Evolutionary conservation across 2,329 filamentous ascomycete genomes (phyloP).

Genomic region (Phialocephala sp.): DNA sequence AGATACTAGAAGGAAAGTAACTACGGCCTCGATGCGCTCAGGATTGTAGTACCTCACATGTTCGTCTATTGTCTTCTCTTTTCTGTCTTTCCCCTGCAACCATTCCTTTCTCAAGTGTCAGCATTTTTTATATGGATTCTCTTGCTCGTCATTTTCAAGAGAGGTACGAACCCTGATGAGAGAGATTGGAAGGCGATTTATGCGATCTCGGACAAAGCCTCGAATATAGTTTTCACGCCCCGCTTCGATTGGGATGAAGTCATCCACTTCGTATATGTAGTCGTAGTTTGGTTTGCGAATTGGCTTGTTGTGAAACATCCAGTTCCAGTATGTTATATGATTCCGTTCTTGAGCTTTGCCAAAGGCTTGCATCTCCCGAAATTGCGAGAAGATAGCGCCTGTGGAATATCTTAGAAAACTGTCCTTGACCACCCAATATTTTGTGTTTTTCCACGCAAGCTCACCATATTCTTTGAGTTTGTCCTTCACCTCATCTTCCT

Average conservation of each 20-base stretch:
- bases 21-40: constrained; percentile 3
- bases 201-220: too few species aligned
- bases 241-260: constrained; percentile 16
- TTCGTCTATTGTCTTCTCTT: constrained; percentile 20
- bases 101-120: background rate
- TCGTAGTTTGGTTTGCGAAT: constrained; percentile 16
- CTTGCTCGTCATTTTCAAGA: background rate
- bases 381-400: constrained; percentile 17
- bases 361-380: constrained; percentile 7
- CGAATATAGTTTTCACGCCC: too few species aligned
- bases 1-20: constrained; percentile 15
- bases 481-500: background rate
- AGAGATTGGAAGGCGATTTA: background rate
- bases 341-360: constrained; percentile 12
- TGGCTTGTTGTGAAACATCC: constrained; percentile 12
- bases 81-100: constrained; percentile 15
- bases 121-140: background rate
- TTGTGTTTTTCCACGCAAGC: background rate
- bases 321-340: constrained; percentile 17
- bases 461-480: constrained; percentile 23
- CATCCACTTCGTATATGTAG: constrained; percentile 17
- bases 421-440: background rate
- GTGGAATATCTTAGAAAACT: constrained; percentile 1
- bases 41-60: constrained; percentile 16
- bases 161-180: constrained; percentile 3